A percentile compares a stretch with the other conserved stretches of the same genome.
Evolutionary conservation across 306 rosid genomes (phyloP).

Genomic region (Gastrolobium bilobum): DNA sequence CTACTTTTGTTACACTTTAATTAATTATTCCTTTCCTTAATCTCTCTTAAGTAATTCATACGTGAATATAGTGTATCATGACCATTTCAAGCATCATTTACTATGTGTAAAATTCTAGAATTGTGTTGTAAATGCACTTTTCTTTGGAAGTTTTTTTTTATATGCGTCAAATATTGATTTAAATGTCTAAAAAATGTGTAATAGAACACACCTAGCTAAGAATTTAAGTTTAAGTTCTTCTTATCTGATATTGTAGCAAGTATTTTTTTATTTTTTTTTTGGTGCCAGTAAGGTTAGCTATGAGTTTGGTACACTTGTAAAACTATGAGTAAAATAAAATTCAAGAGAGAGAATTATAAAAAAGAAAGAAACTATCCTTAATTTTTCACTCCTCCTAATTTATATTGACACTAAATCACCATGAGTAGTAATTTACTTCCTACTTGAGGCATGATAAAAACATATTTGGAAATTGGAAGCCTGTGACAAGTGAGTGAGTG

Average conservation of each 20-base stretch:
- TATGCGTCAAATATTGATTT: neutral
- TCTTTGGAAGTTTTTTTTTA: neutral
- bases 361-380: neutral
- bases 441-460: conserved; percentile 10
- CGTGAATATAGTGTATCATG: neutral
- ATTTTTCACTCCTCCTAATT: neutral
- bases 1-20: conserved; percentile 6
- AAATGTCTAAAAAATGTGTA: neutral
- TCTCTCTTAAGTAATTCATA: neutral
- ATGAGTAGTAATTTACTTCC: conserved; percentile 15
- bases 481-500: neutral
- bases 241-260: neutral
- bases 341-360: neutral
- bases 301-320: neutral
- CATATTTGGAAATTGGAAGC: neutral
- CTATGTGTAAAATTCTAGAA: neutral
- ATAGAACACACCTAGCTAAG: neutral
- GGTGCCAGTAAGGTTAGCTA: neutral
- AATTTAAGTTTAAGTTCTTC: neutral
- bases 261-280: neutral
- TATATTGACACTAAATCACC: neutral
- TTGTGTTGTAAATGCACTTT: neutral
- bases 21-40: neutral
- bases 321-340: neutral
- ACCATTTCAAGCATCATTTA: neutral